Evolutionary conservation across 2,329 filamentous ascomycete species (phyloP).

Genomic region (Paecilomyces formosus): DNA sequence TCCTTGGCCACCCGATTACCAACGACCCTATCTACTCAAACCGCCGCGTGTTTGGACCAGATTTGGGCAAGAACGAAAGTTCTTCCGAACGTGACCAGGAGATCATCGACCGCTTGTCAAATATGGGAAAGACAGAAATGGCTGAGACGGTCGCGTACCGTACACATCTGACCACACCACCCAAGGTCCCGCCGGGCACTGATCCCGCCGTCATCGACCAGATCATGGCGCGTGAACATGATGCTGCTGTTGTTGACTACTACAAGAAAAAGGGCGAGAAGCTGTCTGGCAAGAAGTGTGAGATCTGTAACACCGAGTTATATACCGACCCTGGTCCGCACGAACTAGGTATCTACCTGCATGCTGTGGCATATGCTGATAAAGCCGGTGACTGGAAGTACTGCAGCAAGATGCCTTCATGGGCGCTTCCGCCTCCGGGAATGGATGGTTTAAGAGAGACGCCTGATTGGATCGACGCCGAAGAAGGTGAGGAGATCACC

Average conservation of each 20-base stretch:
- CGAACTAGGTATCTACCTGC: conserved; percentile 87
- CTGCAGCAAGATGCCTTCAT: conserved; percentile 71
- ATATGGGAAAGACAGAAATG: conserved; percentile 91
- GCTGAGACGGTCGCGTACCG: conserved; percentile 89
- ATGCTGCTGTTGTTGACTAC: conserved; percentile 87
- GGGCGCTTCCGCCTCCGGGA: conserved; percentile 76
- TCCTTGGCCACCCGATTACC: conserved; percentile 86
- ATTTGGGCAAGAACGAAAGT: conserved; percentile 63
- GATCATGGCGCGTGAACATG: conserved; percentile 42
- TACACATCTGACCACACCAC: conserved; percentile 33
- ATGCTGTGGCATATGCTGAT: conserved; percentile 85
- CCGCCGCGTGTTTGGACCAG: conserved; percentile 77
- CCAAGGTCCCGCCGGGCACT: conserved; percentile 27
- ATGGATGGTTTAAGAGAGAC: conserved; percentile 64
- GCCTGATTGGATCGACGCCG: conserved; percentile 36
- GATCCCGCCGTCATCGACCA: conserved; percentile 30
- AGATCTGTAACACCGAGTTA: conserved; percentile 74
- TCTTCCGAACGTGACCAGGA: conserved; percentile 73
- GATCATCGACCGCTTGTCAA: conserved; percentile 73
- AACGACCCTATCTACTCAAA: conserved; percentile 99
- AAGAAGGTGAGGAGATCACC: conserved; percentile 30
- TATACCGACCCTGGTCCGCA: conserved; percentile 89
- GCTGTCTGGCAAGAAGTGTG: conserved; percentile 78
- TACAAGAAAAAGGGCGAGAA: conserved; percentile 87
- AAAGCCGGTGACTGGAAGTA: conserved; percentile 79